Conservation (phyloP, 2,329 filamentous ascomycete genomes). For the Aspergillus aculeatinus region DNA sequence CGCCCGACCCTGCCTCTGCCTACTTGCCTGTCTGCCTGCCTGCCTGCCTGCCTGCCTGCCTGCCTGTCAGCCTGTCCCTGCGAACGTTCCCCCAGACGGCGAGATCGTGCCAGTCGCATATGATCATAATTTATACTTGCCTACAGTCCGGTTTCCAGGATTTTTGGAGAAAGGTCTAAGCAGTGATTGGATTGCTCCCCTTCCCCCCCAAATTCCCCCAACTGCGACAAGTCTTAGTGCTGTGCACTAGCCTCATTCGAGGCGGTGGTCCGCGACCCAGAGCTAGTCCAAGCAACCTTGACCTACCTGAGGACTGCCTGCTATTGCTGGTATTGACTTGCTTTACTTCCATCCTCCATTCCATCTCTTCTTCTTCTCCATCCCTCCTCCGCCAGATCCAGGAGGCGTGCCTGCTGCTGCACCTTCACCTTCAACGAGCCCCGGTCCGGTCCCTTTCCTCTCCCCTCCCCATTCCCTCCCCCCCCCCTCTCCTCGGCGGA, state of each 20-base stretch:
- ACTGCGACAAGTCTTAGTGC: conserved; percentile 19
- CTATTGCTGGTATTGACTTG: background rate
- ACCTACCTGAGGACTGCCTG: conserved; percentile 9
- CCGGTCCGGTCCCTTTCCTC: conserved; percentile 1
- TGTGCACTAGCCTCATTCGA: conserved; percentile 26
- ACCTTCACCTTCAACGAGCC: conserved; percentile 1
- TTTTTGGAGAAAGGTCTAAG: conserved; percentile 6
- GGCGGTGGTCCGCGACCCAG: conserved; percentile 27
- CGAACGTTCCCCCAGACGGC: conserved; percentile 12
- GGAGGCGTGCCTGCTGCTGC: conserved; percentile 26
- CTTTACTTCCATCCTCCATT: conserved; percentile 9
- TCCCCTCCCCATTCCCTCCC: conserved; percentile 6
- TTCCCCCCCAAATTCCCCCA: background rate
- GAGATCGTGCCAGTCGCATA: conserved; percentile 12
- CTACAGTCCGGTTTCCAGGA: conserved; percentile 7
- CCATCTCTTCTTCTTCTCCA: conserved; percentile 7
- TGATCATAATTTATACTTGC: conserved; percentile 8
- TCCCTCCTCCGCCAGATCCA: conserved; percentile 20
- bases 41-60: background rate
- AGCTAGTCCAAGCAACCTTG: conserved; percentile 20
- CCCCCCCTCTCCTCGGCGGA: conserved; percentile 21
- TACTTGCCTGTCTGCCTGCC: background rate
- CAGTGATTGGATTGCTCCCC: conserved; percentile 12
- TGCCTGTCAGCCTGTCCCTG: conserved; percentile 1
- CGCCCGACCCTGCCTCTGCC: background rate